Base-by-base conservation (phyloP, 2,329 filamentous ascomycete species). In the Fusarium azukiicola region DNA sequence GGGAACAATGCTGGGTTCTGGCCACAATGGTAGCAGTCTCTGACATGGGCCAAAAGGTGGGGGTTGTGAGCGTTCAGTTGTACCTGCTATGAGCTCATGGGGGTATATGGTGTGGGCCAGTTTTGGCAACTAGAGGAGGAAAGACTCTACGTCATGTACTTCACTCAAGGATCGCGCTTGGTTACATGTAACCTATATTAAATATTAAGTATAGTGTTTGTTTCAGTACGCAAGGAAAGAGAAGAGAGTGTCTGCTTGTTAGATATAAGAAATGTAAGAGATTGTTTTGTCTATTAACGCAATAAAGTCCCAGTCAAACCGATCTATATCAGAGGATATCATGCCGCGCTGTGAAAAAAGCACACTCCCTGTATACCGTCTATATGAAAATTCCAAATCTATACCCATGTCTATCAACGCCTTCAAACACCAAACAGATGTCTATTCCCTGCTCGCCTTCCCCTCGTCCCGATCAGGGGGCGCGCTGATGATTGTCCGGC, bases 1-100 rank as follows among this genome's bases (percentile, higher is more conserved):
- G 63, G 70, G 6, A 68, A 67, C 14, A 67, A 67, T 68, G 42
- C 47, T 54, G 69, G 69, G 13, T 50, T 54, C 27, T 67, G 47
- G 69, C 69, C 46, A 40, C 23, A 54, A n/a, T 54, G 69, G 61
- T 67, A 44, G n/a, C 17, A 38, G 36, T 8, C 36, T 23, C 21
- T 16, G n/a, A 21, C 19, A 38, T 38, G 21, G 32, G 4, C 32
- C 38, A 58, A 8, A 10, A 40, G n/a, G 16, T 14, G 11, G 14
- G 40, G 38, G 19, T n/a, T n/a, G 13, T 36, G 40, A 58, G 19
- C 32, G 11, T 17, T 58, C 14, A 56, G 52, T 17, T 16, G 36
- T 23, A 40, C 27, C 27, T 32, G 27, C 27, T 32, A 32, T 32
- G 27, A 32, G 27, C 27, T 32, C 27, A 32, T 32, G 27, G 27